Percentiles rank a stretch among this genome's conserved stretches.
These are phyloP conservation scores for Xylaria sp. DNA, from an alignment of 2,329 filamentous ascomycete species.

Conservation along the genomic window DNA sequence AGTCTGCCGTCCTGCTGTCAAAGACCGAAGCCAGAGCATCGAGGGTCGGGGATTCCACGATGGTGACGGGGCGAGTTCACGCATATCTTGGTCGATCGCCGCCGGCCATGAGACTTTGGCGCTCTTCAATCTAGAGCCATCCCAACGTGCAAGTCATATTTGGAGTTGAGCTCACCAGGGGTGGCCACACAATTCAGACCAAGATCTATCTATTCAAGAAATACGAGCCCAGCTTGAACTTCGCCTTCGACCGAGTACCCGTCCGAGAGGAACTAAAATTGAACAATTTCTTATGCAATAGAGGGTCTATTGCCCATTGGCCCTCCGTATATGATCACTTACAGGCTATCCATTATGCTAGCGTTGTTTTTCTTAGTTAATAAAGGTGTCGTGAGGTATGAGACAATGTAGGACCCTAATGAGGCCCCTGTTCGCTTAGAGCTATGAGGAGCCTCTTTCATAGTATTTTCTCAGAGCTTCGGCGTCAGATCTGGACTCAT, in stretches of 20 bases:
- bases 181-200: background rate
- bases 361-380: no score
- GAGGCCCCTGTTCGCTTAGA: background rate
- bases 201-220: background rate
- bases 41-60: background rate
- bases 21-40: background rate
- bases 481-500: no score
- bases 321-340: background rate
- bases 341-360: background rate
- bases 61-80: background rate
- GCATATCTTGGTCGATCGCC: background rate
- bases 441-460: background rate
- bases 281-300: background rate
- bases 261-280: background rate
- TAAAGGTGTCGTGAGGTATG: background rate
- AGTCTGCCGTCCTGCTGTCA: background rate
- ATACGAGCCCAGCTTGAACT: background rate
- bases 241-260: background rate
- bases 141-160: background rate
- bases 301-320: background rate
- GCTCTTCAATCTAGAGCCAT: background rate
- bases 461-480: background rate
- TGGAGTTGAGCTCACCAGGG: background rate
- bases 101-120: background rate
- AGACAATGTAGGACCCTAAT: background rate